Base-by-base conservation (phyloP, 371 early-diverging fungal species). In the Mortierella polycephala region DNA sequence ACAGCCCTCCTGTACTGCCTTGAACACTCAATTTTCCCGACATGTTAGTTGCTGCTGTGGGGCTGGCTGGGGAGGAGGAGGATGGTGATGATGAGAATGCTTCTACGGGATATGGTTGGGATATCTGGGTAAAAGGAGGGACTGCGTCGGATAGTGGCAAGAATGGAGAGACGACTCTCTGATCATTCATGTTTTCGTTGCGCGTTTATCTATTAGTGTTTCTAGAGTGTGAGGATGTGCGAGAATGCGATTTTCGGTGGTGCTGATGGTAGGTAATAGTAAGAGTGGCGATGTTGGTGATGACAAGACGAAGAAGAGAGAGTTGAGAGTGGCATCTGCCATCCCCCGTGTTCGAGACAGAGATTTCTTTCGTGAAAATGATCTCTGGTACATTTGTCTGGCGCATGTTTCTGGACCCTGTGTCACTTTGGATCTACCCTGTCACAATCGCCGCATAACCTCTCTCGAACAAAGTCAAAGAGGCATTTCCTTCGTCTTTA, bases 361-460 rank as follows among this genome's bases (percentile, higher is more conserved):
- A 30, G 30, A n/a, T 30, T 30, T 30, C 30, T 30, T 30, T 2
- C 20, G 51, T 20, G 20, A 16, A n/a, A 18, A 51, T 51, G 51
- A 51, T 51, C 51, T 51, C 18, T 18, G 4, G 18, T 51, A 9
- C 2, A 16, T 20, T 20, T 20, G 20, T 18, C 10, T 51, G 51
- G 51, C 51, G 30, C 51, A 51, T 13, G 51, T 51, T 50, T 51
- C 51, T 51, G 51, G 51, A 51, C 51, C 51, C 51, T 51, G 13
- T n/a, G 51, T 18, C 5, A 20, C 46, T 30, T 30, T 30, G 30
- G 30, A 30, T 30, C 30, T 4, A 30, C 30, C 30, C 30, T 2
- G 30, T 30, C 30, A 30, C 30, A 30, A 30, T 30, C 30, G 30
- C 1, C 30, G 30, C 30, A 30, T 30, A 30, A 30, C 30, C 30